Base-by-base conservation (phyloP, 1,284 basidiomycete genomes). In the Prillingera fragicola region DNA sequence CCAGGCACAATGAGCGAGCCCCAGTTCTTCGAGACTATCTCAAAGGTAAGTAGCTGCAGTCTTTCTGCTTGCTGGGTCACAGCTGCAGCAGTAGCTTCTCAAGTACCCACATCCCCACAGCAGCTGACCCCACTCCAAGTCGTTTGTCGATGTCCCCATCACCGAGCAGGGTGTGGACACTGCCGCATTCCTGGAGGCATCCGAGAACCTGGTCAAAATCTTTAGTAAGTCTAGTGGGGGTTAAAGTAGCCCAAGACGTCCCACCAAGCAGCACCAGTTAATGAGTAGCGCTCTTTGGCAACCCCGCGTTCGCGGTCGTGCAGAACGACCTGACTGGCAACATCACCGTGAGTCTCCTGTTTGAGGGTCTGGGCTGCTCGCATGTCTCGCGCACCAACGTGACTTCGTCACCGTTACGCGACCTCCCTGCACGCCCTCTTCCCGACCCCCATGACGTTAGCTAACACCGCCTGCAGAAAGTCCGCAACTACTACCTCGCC, bases 281-380 rank as follows among this genome's bases (percentile, higher is more conserved):
- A 21, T 8, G n/a, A 33, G 21, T 56, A 91, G 94, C 90, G 75
- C 76, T 96, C 18, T 82, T 98, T 38, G 85, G 87, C 51, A 89
- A 86, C 56, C 73, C 85, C 4, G 88, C 92, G 0, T 97, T 99
- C 68, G 59, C 74, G 3, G 77, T 85, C 19, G 94, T 99, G 7
- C 83, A 91, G 72, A 80, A 71, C 56, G 95, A 99, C 73, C 70
- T 99, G 59, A 86, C 80, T 48, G 88, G 90, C 21, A 99, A 99
- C 74, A 95, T 98, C 69, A 75, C 77, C 43, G 90, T 92, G 60
- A 64, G 83, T 65, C 5, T 4, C 9, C 27, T 10, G 27, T 10
- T 10, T 28, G 15, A 10, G 15, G 27, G 15, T 28, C 10, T n/a
- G 15, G 15, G 27, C 27, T 28, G 27, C 10, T 18, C 18, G 12